Base-by-base conservation (phyloP, 768 basidiomycete genomes). In the Podaxis carcinomalis region DNA sequence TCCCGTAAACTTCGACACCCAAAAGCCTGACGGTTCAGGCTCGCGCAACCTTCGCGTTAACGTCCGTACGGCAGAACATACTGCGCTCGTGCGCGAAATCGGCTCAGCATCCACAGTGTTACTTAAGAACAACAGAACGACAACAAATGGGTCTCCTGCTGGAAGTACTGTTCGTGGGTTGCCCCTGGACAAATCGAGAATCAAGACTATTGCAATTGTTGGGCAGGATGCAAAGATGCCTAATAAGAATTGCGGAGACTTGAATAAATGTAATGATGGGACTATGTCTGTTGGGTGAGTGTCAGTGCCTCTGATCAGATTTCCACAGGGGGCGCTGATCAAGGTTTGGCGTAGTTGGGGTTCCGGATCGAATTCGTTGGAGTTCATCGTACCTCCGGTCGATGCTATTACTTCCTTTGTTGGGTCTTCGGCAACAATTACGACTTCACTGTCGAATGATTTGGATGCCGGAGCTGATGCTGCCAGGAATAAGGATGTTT, bases 71-170 rank as follows among this genome's bases (percentile, higher is more conserved):
- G 73, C 67, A 11, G 75, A 67, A 0, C 82, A 83, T 64, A 82
- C 79, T 0, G 76, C 80, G 2, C 72, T 90, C 16, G 83, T 80
- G 16, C 77, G 79, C 25, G 82, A 89, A 63, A 86, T 92, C 32
- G 90, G 83, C 4, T 79, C 83, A 0, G 84, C 82, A 0, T 87
- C 86, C 0, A 83, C 85, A 1, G 86, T 90, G 19, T 70, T 92
- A 36, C 76, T 90, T 11, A 90, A 90, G 74, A 91, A 91, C 69
- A 74, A 77, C 39, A 70, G 80, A 63, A 76, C 72, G 13, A 69
- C 72, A 27, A 75, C 69, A 58, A 74, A 65, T 62, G 77, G 68
- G 64, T 72, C 67, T 3, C 65, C 70, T 2, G 60, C 64, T 14
- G 78, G 78, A 2, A 68, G 63, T 2, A 75, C 74, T 5, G 66